These are phyloP conservation scores for Xylariales sp. DNA, from an alignment of 2,329 filamentous ascomycete genomes.

Conservation along the genomic window DNA sequence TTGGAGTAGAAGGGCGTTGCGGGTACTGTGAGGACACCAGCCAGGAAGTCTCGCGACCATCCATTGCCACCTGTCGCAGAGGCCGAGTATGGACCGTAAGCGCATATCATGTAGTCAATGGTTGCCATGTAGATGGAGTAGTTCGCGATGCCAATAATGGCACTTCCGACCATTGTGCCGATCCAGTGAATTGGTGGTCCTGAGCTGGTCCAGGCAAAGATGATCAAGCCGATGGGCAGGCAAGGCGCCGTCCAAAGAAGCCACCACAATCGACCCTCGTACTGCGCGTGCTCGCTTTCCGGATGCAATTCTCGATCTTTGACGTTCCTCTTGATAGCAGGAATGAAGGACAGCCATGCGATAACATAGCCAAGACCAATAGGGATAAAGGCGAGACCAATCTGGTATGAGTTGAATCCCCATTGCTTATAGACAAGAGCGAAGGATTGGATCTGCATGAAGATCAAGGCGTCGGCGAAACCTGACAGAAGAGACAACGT, in stretches of 20 bases:
- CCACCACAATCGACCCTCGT: constrained; percentile 55
- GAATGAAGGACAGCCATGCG: constrained; percentile 53
- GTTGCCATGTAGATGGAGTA: constrained; percentile 62
- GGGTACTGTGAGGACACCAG: constrained; percentile 59
- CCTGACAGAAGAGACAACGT: constrained; percentile 57
- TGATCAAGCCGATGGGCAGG: constrained; percentile 58
- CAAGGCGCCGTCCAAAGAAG: constrained; percentile 55
- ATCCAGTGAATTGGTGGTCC: constrained; percentile 56
- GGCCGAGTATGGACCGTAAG: constrained; percentile 62
- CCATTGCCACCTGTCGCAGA: constrained; percentile 65
- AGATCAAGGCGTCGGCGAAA: constrained; percentile 62
- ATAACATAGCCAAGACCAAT: constrained; percentile 50
- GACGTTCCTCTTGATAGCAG: constrained; percentile 40
- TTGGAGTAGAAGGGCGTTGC: constrained; percentile 52
- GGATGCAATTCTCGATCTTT: constrained; percentile 38
- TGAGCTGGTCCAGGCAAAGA: constrained; percentile 57
- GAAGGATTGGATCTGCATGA: constrained; percentile 63
- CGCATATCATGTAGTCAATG: constrained; percentile 64
- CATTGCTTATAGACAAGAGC: constrained; percentile 57
- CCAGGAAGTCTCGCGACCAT: constrained; percentile 60
- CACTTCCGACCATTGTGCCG: constrained; percentile 55
- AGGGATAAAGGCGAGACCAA: constrained; percentile 40
- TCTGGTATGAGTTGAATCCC: constrained; percentile 43
- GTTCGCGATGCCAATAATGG: constrained; percentile 60
- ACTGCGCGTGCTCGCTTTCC: constrained; percentile 53